Evolutionary conservation across 768 basidiomycete genomes (phyloP).

Genomic region (Boletus insuetus): DNA sequence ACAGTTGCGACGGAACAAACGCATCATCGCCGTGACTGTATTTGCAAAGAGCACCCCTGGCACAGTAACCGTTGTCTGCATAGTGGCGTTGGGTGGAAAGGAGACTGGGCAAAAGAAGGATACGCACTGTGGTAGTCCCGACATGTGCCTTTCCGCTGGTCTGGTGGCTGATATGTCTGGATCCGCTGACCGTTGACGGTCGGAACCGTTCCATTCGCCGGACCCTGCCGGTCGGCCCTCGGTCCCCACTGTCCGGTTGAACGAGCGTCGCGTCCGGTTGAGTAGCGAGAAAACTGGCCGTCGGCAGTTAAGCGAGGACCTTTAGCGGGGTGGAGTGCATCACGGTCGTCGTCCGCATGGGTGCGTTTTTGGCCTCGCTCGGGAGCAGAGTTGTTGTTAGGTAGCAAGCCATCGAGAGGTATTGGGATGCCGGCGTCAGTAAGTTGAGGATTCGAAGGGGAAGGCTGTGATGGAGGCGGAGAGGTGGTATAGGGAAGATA

Average conservation of each 20-base stretch:
- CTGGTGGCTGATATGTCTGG: constrained; percentile 67
- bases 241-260: constrained; percentile 43
- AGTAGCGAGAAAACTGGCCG: constrained; percentile 63
- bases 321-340: constrained; percentile 60
- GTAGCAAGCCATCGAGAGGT: constrained; percentile 64
- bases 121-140: constrained; percentile 90
- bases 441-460: constrained; percentile 35
- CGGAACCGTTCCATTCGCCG: constrained; percentile 25
- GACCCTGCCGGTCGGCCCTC: constrained; percentile 31
- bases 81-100: constrained; percentile 9
- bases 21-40: constrained; percentile 93
- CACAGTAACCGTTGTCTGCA: constrained; percentile 87
- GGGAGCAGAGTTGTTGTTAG: constrained; percentile 44
- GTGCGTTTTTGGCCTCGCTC: constrained; percentile 66
- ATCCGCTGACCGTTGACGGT: constrained; percentile 45
- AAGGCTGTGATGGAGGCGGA: constrained; percentile 33
- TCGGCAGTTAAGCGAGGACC: constrained; percentile 67
- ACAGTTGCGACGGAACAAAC: constrained; percentile 68
- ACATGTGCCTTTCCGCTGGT: constrained; percentile 76
- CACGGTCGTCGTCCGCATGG: constrained; percentile 58
- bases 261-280: constrained; percentile 40
- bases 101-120: constrained; percentile 1
- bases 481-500: constrained; percentile 71
- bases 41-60: constrained; percentile 84
- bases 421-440: constrained; percentile 75